A percentile compares a stretch with the other conserved stretches of the same genome.
These are phyloP conservation scores for Jackrogersella minutella DNA, from an alignment of 495 filamentous ascomycete species.

Conservation along the genomic window DNA sequence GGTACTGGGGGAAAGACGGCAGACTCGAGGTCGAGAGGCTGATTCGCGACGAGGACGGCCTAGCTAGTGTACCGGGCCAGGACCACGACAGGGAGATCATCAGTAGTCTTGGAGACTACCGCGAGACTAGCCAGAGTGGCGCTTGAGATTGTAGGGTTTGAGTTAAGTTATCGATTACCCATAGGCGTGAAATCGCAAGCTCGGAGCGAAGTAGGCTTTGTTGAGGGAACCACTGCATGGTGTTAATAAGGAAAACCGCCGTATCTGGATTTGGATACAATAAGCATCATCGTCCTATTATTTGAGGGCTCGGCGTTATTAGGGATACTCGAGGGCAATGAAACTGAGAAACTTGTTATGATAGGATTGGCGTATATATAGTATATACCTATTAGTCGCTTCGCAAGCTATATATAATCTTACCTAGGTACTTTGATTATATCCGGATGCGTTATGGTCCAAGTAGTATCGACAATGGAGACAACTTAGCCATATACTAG, in stretches of 20 bases:
- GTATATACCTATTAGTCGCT: not conserved
- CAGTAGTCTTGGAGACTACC: slow-evolving; percentile 46
- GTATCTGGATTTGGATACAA: slow-evolving; percentile 3
- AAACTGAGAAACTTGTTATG: not conserved
- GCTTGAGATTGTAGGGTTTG: slow-evolving; percentile 43
- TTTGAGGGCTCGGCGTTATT: not conserved
- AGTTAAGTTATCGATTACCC: not conserved
- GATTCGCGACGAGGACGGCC: slow-evolving; percentile 61
- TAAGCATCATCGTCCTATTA: slow-evolving; percentile 6
- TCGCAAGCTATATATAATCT: not conserved
- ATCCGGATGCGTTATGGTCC: too few relatives aligned
- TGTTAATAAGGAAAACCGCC: slow-evolving; percentile 9
- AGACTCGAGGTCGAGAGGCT: slow-evolving; percentile 61
- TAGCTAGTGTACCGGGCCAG: slow-evolving; percentile 37
- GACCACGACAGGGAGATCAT: slow-evolving; percentile 29
- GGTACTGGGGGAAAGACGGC: slow-evolving; percentile 60
- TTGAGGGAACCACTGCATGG: slow-evolving; percentile 2
- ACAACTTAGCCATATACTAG: too few relatives aligned
- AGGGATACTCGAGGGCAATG: not conserved
- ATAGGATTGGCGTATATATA: not conserved
- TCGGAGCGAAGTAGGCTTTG: not conserved
- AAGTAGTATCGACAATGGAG: too few relatives aligned
- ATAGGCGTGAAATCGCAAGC: not conserved
- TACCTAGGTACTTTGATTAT: too few relatives aligned
- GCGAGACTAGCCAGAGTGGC: slow-evolving; percentile 55